Conservation (phyloP, 2,329 filamentous ascomycete species). For the Penicillium occitanis region DNA sequence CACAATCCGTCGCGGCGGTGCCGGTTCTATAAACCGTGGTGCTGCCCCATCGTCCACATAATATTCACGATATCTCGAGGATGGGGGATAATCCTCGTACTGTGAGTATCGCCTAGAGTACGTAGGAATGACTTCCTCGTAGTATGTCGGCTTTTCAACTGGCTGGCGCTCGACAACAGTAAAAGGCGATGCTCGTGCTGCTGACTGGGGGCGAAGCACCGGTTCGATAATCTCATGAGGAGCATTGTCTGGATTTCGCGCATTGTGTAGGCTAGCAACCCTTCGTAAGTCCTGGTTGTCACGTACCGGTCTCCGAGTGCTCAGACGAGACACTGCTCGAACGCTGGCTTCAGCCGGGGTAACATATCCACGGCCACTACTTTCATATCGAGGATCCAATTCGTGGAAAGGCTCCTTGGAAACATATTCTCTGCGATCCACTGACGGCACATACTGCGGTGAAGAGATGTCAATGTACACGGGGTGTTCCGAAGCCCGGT, state of each 20-base stretch:
- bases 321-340: conserved; percentile 43
- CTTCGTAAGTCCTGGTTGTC: conserved; percentile 49
- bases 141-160: conserved; percentile 41
- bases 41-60: conserved; percentile 47
- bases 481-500: conserved; percentile 42
- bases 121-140: conserved; percentile 38
- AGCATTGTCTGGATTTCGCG: conserved; percentile 44
- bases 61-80: conserved; percentile 40
- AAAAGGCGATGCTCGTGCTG: conserved; percentile 42
- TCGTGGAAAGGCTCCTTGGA: conserved; percentile 36
- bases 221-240: conserved; percentile 46
- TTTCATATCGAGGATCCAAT: conserved; percentile 32
- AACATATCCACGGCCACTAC: conserved; percentile 28
- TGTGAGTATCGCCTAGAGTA: conserved; percentile 37
- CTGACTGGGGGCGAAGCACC: conserved; percentile 39
- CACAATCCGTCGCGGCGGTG: conserved; percentile 66
- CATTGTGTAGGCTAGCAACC: conserved; percentile 49
- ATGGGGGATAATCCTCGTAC: conserved; percentile 39
- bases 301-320: conserved; percentile 37
- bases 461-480: conserved; percentile 51
- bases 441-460: conserved; percentile 39
- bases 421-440: conserved; percentile 36
- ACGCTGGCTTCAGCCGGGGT: conserved; percentile 33
- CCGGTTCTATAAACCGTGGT: conserved; percentile 51
- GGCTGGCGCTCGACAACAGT: conserved; percentile 40